Conservation (phyloP, 306 rosid species). For the Cucurbita moschata region DNA sequence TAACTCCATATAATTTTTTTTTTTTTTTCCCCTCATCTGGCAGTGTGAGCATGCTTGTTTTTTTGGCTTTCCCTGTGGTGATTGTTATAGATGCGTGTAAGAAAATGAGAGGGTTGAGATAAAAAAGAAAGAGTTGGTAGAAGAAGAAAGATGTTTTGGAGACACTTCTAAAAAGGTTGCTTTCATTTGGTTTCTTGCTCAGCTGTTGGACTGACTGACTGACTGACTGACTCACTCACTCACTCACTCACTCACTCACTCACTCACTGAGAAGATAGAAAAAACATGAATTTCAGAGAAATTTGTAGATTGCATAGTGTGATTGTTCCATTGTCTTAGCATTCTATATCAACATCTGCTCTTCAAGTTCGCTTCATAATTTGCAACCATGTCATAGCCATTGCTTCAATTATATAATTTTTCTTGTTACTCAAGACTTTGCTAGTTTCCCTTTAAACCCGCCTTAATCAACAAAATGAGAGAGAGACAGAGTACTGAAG, state of each 20-base stretch:
- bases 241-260: constrained; percentile 39
- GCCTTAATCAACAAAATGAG: not conserved
- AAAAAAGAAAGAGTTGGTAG: constrained; percentile 17
- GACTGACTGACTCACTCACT: constrained; percentile 32
- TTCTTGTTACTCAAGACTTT: not conserved
- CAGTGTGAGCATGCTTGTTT: constrained; percentile 71
- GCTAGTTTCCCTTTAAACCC: not conserved
- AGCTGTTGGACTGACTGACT: constrained; percentile 59
- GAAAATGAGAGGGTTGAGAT: constrained; percentile 55
- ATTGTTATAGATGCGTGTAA: constrained; percentile 40
- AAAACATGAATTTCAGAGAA: constrained; percentile 44
- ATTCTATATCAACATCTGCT: not conserved
- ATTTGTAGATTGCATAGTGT: constrained; percentile 22
- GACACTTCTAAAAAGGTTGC: constrained; percentile 24
- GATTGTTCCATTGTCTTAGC: not conserved
- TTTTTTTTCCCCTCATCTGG: constrained; percentile 23
- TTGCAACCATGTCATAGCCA: not conserved
- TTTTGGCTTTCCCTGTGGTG: constrained; percentile 23
- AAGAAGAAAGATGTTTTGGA: constrained; percentile 24
- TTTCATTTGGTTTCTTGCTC: constrained; percentile 55
- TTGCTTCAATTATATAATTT: not conserved
- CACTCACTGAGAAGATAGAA: constrained; percentile 8
- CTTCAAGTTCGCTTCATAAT: not conserved
- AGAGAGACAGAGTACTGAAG: constrained; percentile 34
- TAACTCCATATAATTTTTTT: constrained; percentile 8